These are phyloP conservation scores for Hemisphaericaspora lyxosophila DNA, from an alignment of 1,139 yeast species.

Conservation along the genomic window DNA sequence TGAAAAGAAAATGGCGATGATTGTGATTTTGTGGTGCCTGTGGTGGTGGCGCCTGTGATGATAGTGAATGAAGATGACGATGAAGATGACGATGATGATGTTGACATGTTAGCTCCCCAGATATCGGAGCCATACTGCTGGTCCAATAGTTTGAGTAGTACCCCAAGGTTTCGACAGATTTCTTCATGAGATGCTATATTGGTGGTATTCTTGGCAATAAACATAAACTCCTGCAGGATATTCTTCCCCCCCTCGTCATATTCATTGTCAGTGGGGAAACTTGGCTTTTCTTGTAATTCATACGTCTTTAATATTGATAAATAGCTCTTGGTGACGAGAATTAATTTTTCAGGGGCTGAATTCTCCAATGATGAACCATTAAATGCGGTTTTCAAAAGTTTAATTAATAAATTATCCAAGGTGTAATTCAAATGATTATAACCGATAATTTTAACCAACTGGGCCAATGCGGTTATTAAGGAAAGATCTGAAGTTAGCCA, in stretches of 20 bases:
- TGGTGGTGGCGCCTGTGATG: too few relatives aligned
- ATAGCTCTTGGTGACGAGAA: constrained; percentile 71
- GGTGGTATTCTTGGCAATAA: constrained; percentile 43
- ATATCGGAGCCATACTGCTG: constrained; percentile 52
- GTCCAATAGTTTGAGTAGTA: constrained; percentile 61
- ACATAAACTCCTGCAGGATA: constrained; percentile 26
- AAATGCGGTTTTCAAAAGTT: constrained; percentile 54
- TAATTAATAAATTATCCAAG: constrained; percentile 72
- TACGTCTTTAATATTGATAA: constrained; percentile 64
- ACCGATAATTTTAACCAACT: constrained; percentile 73
- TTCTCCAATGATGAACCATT: constrained; percentile 60
- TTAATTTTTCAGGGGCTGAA: constrained; percentile 66
- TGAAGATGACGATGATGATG: background rate
- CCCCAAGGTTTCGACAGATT: constrained; percentile 62
- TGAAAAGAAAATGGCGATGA: constrained; percentile 46
- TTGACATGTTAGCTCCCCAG: constrained; percentile 17
- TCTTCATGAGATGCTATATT: constrained; percentile 69
- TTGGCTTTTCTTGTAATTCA: constrained; percentile 59
- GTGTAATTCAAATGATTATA: constrained; percentile 76
- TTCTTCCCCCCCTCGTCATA: constrained; percentile 5
- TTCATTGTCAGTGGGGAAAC: constrained; percentile 69
- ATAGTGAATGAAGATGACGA: constrained; percentile 1
- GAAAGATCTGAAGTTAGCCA: constrained; percentile 66
- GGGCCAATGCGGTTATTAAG: constrained; percentile 65
- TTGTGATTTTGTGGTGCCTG: constrained; percentile 12